phyloP scores from a whole-genome alignment of 495 filamentous ascomycete species.

The Chaetomium fimeti region DNA sequence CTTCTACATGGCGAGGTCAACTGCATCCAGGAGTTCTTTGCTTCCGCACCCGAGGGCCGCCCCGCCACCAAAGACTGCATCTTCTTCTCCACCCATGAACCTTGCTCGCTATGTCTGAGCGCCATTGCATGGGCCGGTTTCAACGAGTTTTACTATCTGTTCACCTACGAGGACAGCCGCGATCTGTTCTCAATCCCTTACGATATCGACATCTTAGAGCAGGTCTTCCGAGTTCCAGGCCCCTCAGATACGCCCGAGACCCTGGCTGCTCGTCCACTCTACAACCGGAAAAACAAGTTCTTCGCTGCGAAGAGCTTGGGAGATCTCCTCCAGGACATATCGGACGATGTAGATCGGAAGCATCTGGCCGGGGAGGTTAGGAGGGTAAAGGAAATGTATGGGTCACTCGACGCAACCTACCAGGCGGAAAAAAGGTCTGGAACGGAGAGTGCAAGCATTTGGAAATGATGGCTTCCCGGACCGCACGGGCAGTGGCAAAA shows the following conservation, averaged over 20 bases:
- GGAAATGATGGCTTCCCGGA: conserved; percentile 34
- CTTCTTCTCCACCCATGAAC: conserved; percentile 47
- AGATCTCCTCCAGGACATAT: conserved; percentile 34
- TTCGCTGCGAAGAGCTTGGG: conserved; percentile 40
- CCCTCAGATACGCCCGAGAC: conserved; percentile 30
- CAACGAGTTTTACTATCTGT: conserved; percentile 46
- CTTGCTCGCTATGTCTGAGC: conserved; percentile 43
- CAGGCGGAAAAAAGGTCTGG: conserved; percentile 39
- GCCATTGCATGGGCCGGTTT: conserved; percentile 49
- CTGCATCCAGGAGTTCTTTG: conserved; percentile 46
- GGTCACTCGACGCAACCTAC: conserved; percentile 38
- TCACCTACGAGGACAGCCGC: conserved; percentile 46
- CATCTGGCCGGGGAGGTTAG: conserved; percentile 33
- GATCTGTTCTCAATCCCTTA: conserved; percentile 44
- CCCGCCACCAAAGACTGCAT: conserved; percentile 39
- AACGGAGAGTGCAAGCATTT: conserved; percentile 41
- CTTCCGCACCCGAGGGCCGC: conserved; percentile 25
- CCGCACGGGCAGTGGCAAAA: background rate
- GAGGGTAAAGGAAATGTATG: conserved; percentile 41
- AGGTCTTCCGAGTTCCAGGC: conserved; percentile 41
- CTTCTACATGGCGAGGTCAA: conserved; percentile 47
- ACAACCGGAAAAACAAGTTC: conserved; percentile 44
- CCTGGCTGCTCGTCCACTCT: conserved; percentile 35
- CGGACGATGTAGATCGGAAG: conserved; percentile 26
- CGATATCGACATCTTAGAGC: conserved; percentile 44